Evolutionary conservation across 257 asterid species (phyloP).

Genomic region (Lycium barbarum): DNA sequence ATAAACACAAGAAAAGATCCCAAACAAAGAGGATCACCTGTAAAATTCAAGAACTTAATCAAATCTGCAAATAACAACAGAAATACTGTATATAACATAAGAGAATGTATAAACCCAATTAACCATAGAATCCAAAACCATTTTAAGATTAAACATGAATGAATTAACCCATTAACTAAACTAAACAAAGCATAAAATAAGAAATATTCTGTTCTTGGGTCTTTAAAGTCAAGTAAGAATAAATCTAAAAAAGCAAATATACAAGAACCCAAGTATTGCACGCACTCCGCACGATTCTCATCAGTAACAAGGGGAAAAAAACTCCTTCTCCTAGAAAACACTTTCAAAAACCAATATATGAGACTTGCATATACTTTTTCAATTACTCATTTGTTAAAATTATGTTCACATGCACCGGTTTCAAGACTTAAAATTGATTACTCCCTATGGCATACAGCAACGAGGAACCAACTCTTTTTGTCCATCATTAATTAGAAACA

Average conservation of each 20-base stretch:
- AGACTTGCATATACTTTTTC: not conserved
- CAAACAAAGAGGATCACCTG: slow-evolving; percentile 43
- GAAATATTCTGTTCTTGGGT: slow-evolving; percentile 22
- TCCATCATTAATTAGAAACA: not conserved
- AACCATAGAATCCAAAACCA: slow-evolving; percentile 30
- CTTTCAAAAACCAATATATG: not conserved
- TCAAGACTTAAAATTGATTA: not conserved
- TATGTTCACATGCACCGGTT: not conserved
- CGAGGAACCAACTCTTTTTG: not conserved
- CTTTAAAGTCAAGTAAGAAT: slow-evolving; percentile 57
- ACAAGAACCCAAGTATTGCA: not conserved
- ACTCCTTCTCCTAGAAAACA: too few relatives aligned
- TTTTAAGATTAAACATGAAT: slow-evolving; percentile 34
- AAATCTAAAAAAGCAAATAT: slow-evolving; percentile 44
- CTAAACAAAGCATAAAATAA: slow-evolving; percentile 33
- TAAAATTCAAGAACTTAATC: slow-evolving; percentile 39
- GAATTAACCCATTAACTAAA: slow-evolving; percentile 31
- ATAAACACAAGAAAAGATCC: slow-evolving; percentile 36
- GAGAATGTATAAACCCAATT: not conserved
- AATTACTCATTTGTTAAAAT: not conserved
- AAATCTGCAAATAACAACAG: slow-evolving; percentile 35
- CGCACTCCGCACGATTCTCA: not conserved
- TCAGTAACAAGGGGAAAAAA: not conserved
- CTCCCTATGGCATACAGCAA: not conserved
- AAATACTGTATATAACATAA: not conserved